Conservation (phyloP, 192 early-diverging fungal species). For the Backusella australiensis region DNA sequence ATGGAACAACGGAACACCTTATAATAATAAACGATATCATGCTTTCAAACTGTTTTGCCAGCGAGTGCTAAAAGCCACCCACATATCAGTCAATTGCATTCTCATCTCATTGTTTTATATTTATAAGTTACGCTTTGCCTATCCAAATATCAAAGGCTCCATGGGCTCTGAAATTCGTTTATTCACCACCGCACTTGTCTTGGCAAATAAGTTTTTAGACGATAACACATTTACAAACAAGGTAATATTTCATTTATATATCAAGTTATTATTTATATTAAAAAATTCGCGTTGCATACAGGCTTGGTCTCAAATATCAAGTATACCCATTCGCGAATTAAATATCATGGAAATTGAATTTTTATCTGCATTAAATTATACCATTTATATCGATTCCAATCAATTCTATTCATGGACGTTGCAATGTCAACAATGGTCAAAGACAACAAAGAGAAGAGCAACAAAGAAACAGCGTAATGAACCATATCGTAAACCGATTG, state of each 20-base stretch:
- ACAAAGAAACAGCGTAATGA: neutral
- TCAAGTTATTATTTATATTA: neutral
- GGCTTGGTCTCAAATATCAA: constrained; percentile 85
- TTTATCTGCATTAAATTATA: constrained; percentile 70
- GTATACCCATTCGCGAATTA: constrained; percentile 75
- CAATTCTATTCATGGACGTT: constrained; percentile 72
- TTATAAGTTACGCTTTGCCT: constrained; percentile 50
- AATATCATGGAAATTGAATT: constrained; percentile 90
- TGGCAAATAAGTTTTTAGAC: constrained; percentile 82
- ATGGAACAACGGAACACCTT: constrained; percentile 25
- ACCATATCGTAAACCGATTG: neutral
- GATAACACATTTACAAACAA: constrained; percentile 91
- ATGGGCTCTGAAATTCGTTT: constrained; percentile 79
- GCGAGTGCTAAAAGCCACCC: constrained; percentile 55
- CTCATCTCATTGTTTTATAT: constrained; percentile 63
- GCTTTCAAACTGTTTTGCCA: constrained; percentile 48
- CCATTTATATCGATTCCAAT: constrained; percentile 61
- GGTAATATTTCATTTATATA: constrained; percentile 9
- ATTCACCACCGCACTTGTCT: constrained; percentile 80
- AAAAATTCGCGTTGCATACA: neutral
- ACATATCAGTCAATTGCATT: constrained; percentile 60
- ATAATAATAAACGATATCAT: neutral
- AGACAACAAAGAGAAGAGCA: neutral
- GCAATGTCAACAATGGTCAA: constrained; percentile 31
- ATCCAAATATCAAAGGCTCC: constrained; percentile 56